Percentiles rank a stretch among this genome's conserved stretches.
Evolutionary conservation across 192 early-diverging fungal genomes (phyloP).

Genomic region (Dissophora globulifera): DNA sequence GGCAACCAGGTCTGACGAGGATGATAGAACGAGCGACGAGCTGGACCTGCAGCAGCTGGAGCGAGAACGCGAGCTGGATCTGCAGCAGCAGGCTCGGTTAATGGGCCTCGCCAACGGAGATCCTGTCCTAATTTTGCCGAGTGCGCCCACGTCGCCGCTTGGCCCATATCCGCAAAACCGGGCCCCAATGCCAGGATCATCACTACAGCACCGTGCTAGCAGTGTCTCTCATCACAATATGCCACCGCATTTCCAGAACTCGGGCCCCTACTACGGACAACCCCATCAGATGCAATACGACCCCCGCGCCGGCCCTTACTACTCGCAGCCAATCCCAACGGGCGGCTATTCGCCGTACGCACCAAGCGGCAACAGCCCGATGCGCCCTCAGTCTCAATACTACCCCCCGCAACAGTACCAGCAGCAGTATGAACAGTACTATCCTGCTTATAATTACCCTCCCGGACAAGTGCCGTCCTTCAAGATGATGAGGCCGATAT

Average conservation of each 20-base stretch:
- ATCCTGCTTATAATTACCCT: no score
- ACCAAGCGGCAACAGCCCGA: no score
- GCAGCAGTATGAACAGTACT: no score
- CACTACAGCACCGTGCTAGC: not conserved
- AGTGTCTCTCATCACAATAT: not conserved
- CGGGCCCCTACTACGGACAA: no score
- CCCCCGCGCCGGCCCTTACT: not conserved
- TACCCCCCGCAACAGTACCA: constrained; percentile 8
- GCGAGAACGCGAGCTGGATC: constrained; percentile 14
- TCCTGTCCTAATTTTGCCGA: not conserved
- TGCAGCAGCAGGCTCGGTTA: constrained; percentile 7
- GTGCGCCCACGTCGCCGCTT: not conserved
- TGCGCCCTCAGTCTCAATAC: not conserved
- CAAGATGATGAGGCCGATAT: no score
- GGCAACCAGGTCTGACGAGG: no score
- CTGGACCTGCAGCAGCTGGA: constrained; percentile 2
- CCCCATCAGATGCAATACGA: not conserved
- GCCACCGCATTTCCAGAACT: no score
- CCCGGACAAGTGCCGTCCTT: no score
- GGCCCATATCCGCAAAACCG: not conserved
- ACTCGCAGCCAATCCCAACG: not conserved
- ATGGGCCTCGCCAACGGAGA: constrained; percentile 8
- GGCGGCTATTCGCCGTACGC: not conserved
- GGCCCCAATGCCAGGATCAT: not conserved
- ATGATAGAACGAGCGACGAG: not conserved